Conservation (phyloP, 805 yeast genomes). For the Sporopachydermia lactativora region DNA sequence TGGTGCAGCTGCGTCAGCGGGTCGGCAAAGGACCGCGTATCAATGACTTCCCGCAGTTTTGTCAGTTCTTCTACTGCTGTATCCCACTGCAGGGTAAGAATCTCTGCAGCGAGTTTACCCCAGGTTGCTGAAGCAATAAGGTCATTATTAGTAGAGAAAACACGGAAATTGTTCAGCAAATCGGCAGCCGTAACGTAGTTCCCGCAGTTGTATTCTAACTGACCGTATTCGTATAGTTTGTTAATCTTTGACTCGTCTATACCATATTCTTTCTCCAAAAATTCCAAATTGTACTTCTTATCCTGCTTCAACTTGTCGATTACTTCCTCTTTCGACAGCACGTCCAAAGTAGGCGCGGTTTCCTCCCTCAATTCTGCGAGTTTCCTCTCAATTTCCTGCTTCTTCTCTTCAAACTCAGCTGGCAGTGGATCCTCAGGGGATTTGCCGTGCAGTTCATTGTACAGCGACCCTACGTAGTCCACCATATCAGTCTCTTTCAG, state of each 20-base stretch:
- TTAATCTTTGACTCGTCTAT: conserved; percentile 32
- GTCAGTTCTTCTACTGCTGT: conserved; percentile 38
- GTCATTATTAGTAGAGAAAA: conserved; percentile 36
- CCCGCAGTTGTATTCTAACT: conserved; percentile 49
- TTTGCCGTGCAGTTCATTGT: conserved; percentile 25
- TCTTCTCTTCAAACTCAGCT: conserved; percentile 24
- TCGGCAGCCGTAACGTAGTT: conserved; percentile 47
- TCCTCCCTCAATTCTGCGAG: conserved; percentile 24
- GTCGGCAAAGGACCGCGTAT: conserved; percentile 36
- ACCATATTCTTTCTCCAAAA: conserved; percentile 28
- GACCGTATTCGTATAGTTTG: conserved; percentile 42
- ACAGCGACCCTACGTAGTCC: conserved; percentile 32
- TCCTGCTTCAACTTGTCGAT: conserved; percentile 40
- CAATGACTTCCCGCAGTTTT: conserved; percentile 43
- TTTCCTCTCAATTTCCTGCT: conserved; percentile 21
- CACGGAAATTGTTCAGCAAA: conserved; percentile 40
- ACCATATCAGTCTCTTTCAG: conserved; percentile 45
- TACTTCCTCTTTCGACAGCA: conserved; percentile 34
- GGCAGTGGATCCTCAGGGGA: conserved; percentile 23
- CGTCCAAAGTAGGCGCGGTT: conserved; percentile 31
- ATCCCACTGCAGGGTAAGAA: conserved; percentile 37
- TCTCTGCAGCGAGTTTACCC: conserved; percentile 55
- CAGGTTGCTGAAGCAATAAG: conserved; percentile 44
- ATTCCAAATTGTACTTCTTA: conserved; percentile 36
- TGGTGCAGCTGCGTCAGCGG: conserved; percentile 46